phyloP scores from a whole-genome alignment of 768 basidiomycete species.

The Russula brevipes region DNA sequence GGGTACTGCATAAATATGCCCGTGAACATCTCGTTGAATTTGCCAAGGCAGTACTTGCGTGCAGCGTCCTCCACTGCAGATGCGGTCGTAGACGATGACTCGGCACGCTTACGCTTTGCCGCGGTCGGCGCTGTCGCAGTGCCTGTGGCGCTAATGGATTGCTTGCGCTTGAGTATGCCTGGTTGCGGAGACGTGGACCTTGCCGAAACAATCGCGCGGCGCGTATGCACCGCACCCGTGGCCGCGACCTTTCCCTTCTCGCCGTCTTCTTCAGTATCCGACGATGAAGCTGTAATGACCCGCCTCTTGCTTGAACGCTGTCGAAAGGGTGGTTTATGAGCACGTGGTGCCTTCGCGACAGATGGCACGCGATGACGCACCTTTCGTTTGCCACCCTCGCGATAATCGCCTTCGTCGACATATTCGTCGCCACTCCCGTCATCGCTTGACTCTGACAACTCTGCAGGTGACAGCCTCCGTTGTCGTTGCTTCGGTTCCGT shows the following conservation, averaged over 20 bases:
- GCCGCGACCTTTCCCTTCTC: neutral
- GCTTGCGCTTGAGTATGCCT: slow-evolving; percentile 49
- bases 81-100: slow-evolving; percentile 29
- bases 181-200: slow-evolving; percentile 11
- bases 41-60: slow-evolving; percentile 74
- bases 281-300: slow-evolving; percentile 7
- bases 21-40: slow-evolving; percentile 65
- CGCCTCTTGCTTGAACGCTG: slow-evolving; percentile 8
- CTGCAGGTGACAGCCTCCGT: slow-evolving; percentile 17
- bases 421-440: slow-evolving; percentile 67
- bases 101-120: slow-evolving; percentile 46
- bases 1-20: slow-evolving; percentile 72
- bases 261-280: slow-evolving; percentile 12
- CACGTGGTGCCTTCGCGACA: too few species aligned
- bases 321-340: neutral
- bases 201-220: slow-evolving; percentile 17
- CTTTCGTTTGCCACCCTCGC: slow-evolving; percentile 36
- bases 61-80: slow-evolving; percentile 56
- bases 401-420: slow-evolving; percentile 45
- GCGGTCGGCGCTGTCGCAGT: slow-evolving; percentile 36
- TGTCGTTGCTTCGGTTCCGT: slow-evolving; percentile 31
- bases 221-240: slow-evolving; percentile 13
- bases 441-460: slow-evolving; percentile 28
- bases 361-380: slow-evolving; percentile 34
- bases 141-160: slow-evolving; percentile 25